These are phyloP conservation scores for Microdochium bolleyi DNA, from an alignment of 2,329 filamentous ascomycete genomes.

Conservation along the genomic window DNA sequence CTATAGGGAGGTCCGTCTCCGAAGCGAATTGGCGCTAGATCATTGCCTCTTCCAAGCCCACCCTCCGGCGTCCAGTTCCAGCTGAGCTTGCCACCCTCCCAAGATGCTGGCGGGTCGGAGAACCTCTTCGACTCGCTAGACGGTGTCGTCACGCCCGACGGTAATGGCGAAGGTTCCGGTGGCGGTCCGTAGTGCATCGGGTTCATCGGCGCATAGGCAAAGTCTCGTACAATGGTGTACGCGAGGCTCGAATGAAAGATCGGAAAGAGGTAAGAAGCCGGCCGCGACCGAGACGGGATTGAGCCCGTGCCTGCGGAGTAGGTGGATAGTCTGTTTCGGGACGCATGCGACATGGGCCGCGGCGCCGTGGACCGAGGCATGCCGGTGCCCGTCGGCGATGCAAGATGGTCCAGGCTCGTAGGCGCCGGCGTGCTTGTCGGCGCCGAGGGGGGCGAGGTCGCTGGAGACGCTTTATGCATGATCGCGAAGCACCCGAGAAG, in stretches of 20 bases:
- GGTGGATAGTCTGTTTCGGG: conserved; percentile 75
- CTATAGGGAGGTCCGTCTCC: conserved; percentile 88
- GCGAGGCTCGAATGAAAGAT: conserved; percentile 77
- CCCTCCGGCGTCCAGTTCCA: conserved; percentile 49
- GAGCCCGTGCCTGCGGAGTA: conserved; percentile 61
- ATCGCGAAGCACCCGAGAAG: conserved; percentile 39
- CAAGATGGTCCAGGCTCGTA: conserved; percentile 43
- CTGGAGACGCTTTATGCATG: conserved; percentile 48
- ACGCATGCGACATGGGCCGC: conserved; percentile 66
- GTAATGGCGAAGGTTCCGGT: conserved; percentile 59
- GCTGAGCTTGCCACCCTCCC: conserved; percentile 56
- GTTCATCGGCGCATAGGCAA: conserved; percentile 78
- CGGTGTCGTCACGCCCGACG: conserved; percentile 77
- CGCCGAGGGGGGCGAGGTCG: conserved; percentile 42
- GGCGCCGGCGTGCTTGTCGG: conserved; percentile 24
- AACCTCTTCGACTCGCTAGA: conserved; percentile 70
- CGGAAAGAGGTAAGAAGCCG: conserved; percentile 74
- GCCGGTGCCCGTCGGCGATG: conserved; percentile 47
- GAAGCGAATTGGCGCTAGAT: conserved; percentile 76
- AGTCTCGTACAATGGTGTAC: conserved; percentile 91
- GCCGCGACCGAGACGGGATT: conserved; percentile 62
- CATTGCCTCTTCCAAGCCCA: conserved; percentile 53
- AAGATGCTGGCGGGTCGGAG: conserved; percentile 72
- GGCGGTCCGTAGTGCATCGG: conserved; percentile 93
- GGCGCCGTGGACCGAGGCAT: conserved; percentile 51